Conservation (phyloP, 2,329 filamentous ascomycete species). For the Ascochyta pisi region DNA sequence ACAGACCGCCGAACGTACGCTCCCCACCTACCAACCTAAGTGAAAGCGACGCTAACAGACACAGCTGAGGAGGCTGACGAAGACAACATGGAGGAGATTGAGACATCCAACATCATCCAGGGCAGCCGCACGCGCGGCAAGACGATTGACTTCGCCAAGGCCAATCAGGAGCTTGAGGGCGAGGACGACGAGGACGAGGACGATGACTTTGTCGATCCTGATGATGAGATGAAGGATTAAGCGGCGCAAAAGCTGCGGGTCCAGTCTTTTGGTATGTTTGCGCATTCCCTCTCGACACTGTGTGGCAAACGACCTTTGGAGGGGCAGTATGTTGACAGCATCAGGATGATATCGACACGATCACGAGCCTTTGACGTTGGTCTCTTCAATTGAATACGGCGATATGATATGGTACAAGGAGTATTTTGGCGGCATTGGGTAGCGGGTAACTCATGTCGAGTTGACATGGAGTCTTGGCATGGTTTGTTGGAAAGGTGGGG, state of each 20-base stretch:
- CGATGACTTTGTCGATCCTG: conserved; percentile 68
- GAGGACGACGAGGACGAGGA: conserved; percentile 83
- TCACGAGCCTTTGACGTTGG: conserved; percentile 27
- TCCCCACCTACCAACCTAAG: not conserved
- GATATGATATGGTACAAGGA: conserved; percentile 25
- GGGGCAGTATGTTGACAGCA: conserved; percentile 3
- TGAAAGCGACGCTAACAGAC: conserved; percentile 27
- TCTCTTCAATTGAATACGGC: conserved; percentile 10
- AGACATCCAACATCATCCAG: conserved; percentile 82
- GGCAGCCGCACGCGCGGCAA: conserved; percentile 84
- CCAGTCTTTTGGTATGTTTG: conserved; percentile 31
- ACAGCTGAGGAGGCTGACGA: conserved; percentile 72
- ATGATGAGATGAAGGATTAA: conserved; percentile 74
- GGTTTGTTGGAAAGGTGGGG: conserved; percentile 24
- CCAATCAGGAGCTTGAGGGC: conserved; percentile 76
- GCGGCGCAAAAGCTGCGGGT: conserved; percentile 7
- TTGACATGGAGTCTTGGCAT: conserved; percentile 38
- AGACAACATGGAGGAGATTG: conserved; percentile 88
- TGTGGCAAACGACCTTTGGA: not conserved
- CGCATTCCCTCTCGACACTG: not conserved
- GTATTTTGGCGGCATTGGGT: conserved; percentile 32
- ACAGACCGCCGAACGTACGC: conserved; percentile 47
- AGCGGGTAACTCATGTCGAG: conserved; percentile 27
- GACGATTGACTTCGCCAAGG: conserved; percentile 91
- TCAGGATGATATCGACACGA: conserved; percentile 28